Percentiles rank a stretch among this genome's conserved stretches.
phyloP scores from a whole-genome alignment of 441 rosid species.

The Monsonia emarginata region DNA sequence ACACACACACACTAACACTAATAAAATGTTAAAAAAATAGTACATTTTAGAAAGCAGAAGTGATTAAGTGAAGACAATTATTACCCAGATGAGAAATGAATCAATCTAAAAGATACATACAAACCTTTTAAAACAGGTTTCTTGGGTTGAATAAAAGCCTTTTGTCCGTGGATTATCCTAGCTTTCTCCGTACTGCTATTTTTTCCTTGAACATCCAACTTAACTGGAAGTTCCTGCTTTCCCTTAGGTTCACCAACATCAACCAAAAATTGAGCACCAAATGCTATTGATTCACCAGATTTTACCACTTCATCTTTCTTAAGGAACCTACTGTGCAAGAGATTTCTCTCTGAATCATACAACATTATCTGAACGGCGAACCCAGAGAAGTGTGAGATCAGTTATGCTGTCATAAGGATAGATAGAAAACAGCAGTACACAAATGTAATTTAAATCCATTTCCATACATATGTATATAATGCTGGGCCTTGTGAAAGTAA shows the following conservation, averaged over 20 bases:
- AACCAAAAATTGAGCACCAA: slow-evolving; percentile 11
- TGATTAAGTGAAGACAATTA: not conserved
- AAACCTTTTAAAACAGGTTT: slow-evolving; percentile 30
- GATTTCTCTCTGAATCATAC: slow-evolving; percentile 15
- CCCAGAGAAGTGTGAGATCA: not conserved
- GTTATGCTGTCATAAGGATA: not conserved
- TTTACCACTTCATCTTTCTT: slow-evolving; percentile 11
- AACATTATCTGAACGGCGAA: slow-evolving; percentile 9
- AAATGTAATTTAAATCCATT: not conserved
- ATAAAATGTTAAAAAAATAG: no score
- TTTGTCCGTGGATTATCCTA: slow-evolving; percentile 4
- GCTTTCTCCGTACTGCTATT: not conserved
- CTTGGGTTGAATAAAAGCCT: slow-evolving; percentile 16
- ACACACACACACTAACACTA: no score
- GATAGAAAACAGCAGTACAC: not conserved
- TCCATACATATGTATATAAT: not conserved
- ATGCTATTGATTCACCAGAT: slow-evolving; percentile 10
- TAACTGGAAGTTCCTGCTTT: not conserved
- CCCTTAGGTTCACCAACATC: slow-evolving; percentile 7
- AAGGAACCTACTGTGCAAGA: slow-evolving; percentile 13
- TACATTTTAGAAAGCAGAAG: no score
- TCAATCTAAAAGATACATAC: slow-evolving; percentile 10
- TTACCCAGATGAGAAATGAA: slow-evolving; percentile 2
- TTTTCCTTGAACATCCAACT: not conserved
- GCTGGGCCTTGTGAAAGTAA: not conserved